phyloP scores from a whole-genome alignment of 2,329 filamentous ascomycete species.

The Furcasterigmium furcatum region DNA sequence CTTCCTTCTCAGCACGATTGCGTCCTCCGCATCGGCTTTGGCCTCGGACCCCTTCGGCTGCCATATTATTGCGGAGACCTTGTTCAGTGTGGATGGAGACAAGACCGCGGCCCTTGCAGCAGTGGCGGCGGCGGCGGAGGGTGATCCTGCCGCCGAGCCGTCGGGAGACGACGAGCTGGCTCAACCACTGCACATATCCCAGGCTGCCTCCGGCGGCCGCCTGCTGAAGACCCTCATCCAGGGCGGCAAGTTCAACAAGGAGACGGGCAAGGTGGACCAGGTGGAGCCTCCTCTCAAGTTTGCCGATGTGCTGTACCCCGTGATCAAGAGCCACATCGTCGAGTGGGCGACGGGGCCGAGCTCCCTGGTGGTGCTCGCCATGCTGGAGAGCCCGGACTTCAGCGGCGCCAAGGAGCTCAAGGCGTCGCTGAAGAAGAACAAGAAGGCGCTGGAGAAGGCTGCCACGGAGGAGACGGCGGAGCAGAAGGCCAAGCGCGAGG shows the following conservation, averaged over 20 bases:
- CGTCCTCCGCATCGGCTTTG: slow-evolving; percentile 63
- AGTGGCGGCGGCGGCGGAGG: slow-evolving; percentile 59
- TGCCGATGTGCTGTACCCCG: slow-evolving; percentile 73
- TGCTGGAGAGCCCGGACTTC: slow-evolving; percentile 75
- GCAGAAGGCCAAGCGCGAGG: slow-evolving; percentile 47
- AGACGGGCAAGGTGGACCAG: slow-evolving; percentile 65
- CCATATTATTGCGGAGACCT: slow-evolving; percentile 79
- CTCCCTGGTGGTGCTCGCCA: slow-evolving; percentile 79
- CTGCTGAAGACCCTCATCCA: slow-evolving; percentile 90
- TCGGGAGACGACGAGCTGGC: slow-evolving; percentile 34
- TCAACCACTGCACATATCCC: slow-evolving; percentile 52
- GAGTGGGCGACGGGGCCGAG: slow-evolving; percentile 84
- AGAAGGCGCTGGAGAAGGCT: slow-evolving; percentile 66
- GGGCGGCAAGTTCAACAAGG: slow-evolving; percentile 81
- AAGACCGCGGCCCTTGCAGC: slow-evolving; percentile 73
- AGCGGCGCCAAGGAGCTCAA: slow-evolving; percentile 62
- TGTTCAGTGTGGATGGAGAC: slow-evolving; percentile 73
- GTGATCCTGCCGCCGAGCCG: slow-evolving; percentile 43
- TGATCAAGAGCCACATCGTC: slow-evolving; percentile 72
- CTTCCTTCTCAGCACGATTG: slow-evolving; percentile 71
- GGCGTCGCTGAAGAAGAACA: slow-evolving; percentile 69
- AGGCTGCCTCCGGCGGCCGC: slow-evolving; percentile 64
- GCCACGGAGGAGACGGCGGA: slow-evolving; percentile 55
- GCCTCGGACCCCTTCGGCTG: slow-evolving; percentile 77
- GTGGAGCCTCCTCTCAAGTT: slow-evolving; percentile 78